Percentiles rank a stretch among this genome's conserved stretches.
Evolutionary conservation across 208 protist genomes (phyloP).

Genomic region (Wallacemonas sp.): DNA sequence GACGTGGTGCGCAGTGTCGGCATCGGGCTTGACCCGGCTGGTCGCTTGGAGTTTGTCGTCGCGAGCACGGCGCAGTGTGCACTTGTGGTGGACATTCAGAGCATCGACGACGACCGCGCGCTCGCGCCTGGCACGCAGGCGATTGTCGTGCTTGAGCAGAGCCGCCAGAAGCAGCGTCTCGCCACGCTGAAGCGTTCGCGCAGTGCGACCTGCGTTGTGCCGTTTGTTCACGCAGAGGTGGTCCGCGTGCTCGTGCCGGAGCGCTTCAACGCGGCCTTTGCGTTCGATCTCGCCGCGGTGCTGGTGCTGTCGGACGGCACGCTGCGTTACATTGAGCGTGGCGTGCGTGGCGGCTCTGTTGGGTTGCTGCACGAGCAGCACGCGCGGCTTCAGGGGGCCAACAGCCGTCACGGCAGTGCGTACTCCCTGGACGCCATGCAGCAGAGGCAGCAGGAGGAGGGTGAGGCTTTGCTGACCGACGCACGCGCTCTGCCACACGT

Average conservation of each 20-base stretch:
- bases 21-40: constrained; percentile 63
- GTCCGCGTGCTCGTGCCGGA: constrained; percentile 60
- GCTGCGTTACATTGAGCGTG: constrained; percentile 62
- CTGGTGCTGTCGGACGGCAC: constrained; percentile 55
- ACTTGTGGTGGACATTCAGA: constrained; percentile 45
- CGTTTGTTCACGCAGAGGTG: constrained; percentile 43
- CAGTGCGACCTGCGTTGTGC: constrained; percentile 37
- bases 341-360: constrained; percentile 52
- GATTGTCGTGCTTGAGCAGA: constrained; percentile 33
- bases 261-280: constrained; percentile 50
- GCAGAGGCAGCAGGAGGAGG: background rate
- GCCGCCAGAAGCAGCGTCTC: constrained; percentile 6
- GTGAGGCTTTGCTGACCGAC: background rate
- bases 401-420: background rate
- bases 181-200: constrained; percentile 13
- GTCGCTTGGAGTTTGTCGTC: constrained; percentile 58
- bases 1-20: constrained; percentile 46
- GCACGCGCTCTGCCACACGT: constrained; percentile 49
- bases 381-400: constrained; percentile 16
- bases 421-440: background rate
- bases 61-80: constrained; percentile 43
- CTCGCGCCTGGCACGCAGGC: constrained; percentile 31
- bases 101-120: constrained; percentile 21
- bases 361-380: constrained; percentile 52
- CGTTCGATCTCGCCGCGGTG: constrained; percentile 64